A percentile compares a stretch with the other conserved stretches of the same genome.
Evolutionary conservation across 306 rosid species (phyloP).

Genomic region (Aeschynomene evenia): DNA sequence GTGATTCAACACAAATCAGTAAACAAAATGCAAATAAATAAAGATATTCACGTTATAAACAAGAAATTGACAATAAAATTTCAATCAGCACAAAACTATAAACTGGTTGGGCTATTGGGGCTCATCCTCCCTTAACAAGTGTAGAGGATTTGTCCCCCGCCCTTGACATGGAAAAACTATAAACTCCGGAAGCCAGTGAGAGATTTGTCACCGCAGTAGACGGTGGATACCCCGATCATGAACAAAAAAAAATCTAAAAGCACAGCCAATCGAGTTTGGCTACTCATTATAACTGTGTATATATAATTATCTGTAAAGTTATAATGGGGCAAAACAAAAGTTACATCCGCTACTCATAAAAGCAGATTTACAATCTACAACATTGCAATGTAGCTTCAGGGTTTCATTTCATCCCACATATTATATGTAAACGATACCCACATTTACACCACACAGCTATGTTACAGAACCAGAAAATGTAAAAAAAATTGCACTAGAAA

Average conservation of each 20-base stretch:
- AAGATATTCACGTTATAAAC: neutral
- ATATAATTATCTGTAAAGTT: neutral
- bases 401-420: neutral
- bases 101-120: no score
- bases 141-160: no score
- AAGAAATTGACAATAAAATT: neutral
- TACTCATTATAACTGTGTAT: neutral
- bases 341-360: neutral
- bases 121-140: no score
- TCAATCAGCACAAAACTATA: no score
- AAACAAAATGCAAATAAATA: neutral
- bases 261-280: neutral
- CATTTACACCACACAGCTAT: neutral
- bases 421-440: neutral
- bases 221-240: no score
- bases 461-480: neutral
- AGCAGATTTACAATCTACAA: neutral
- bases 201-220: no score
- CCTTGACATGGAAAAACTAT: no score
- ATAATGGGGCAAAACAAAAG: neutral
- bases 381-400: neutral
- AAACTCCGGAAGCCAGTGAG: no score
- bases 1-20: neutral
- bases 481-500: neutral
- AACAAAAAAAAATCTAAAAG: no score